Base-by-base conservation (phyloP, 441 rosid species). In the Corymbia calophylla region DNA sequence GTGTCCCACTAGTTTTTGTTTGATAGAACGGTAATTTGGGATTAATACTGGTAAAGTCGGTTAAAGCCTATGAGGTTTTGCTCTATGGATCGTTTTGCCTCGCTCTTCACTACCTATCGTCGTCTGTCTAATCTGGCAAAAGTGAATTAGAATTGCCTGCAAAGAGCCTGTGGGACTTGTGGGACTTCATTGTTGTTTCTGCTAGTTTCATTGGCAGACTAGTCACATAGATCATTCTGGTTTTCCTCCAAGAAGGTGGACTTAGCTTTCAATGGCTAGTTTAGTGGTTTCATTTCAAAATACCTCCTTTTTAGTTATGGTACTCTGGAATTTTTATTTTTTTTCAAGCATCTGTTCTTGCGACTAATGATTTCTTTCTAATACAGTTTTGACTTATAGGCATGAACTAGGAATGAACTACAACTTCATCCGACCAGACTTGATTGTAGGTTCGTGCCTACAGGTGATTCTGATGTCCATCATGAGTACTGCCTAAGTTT, bases 381-480 rank as follows among this genome's bases (percentile, higher is more conserved):
- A 73, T 93, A 82, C 96, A 98, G 99, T 96, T 92, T 94, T 98
- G 93, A 96, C 98, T 35, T 98, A 98, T 91, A 94, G 98, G 91
- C 99, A 98, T 89, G 99, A 98, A 85, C 90, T 98, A 82, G 99
- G 99, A 90, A 98, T 98, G 97, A 97, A 96, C 92, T 98, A 95
- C 93, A 93, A 92, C 94, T 97, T 97, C 92, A 93, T 98, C 89
- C 93, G 91, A 92, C 98, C 98, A 14, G 99, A 98, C 93, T 91
- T 98, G 92, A 96, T 98, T 89, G 98, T 96, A 44, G 99, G 99
- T 53, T 98, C 99, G 3, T 98, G 99, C 93, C 94, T 98, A 88
- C 99, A 97, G 99, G 99, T 96, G 90, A 91, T 89, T 56, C 15
- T 87, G 77, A 70, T 92, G 81, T 89, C 60, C 89, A 51, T 89